phyloP scores from a whole-genome alignment of 2,329 filamentous ascomycete species.

The Trichoderma citrinoviride region DNA sequence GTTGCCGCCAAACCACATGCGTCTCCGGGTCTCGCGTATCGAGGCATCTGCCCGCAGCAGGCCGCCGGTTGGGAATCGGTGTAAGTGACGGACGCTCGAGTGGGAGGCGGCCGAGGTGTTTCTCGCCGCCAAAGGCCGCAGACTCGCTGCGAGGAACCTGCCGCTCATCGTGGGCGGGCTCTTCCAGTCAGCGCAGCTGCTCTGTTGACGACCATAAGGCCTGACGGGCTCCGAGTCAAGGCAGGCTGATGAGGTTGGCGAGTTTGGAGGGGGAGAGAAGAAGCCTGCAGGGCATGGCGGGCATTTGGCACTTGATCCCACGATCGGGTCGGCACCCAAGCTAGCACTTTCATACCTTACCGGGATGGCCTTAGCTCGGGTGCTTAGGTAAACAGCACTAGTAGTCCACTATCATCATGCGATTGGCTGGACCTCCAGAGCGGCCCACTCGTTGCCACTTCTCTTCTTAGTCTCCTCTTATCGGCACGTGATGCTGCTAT shows the following conservation, averaged over 20 bases:
- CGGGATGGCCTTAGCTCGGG: no score
- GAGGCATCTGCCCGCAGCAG: constrained; percentile 65
- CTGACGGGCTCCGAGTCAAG: not conserved
- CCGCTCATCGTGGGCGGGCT: constrained; percentile 35
- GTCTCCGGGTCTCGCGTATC: constrained; percentile 58
- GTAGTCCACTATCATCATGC: not conserved
- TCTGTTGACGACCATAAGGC: constrained; percentile 21
- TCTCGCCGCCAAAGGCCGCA: constrained; percentile 60
- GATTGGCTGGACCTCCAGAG: not conserved
- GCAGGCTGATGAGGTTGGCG: not conserved
- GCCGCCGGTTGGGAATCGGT: constrained; percentile 65
- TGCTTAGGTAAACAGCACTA: not conserved
- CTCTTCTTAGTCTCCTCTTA: no score
- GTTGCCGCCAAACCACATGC: constrained; percentile 77
- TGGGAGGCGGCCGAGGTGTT: constrained; percentile 46
- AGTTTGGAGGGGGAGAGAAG: not conserved
- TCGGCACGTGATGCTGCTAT: constrained; percentile 39
- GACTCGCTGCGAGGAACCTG: constrained; percentile 62
- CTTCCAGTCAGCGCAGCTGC: constrained; percentile 19
- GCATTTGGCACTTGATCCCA: constrained; percentile 6
- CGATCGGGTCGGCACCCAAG: not conserved
- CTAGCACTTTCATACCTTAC: no score
- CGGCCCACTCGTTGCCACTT: not conserved
- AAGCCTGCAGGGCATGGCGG: not conserved
- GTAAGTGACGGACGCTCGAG: constrained; percentile 55